Evolutionary conservation across 768 basidiomycete genomes (phyloP).

Genomic region (Cubamyces lactineus): DNA sequence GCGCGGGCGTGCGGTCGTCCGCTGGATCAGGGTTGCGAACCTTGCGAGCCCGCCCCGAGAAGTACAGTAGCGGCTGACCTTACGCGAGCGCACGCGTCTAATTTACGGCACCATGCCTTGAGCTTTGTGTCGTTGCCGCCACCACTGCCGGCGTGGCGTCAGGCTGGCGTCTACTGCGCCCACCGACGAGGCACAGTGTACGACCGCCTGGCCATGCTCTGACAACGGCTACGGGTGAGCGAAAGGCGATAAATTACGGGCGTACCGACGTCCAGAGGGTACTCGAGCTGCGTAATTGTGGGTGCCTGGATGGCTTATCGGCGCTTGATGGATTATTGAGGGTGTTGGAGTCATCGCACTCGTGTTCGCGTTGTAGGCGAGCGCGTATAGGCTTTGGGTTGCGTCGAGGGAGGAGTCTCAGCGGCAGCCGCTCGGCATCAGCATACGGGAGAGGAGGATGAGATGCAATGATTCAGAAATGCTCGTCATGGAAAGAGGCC

Average conservation of each 20-base stretch:
- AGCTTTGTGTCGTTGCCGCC: conserved; percentile 30
- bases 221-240: neutral
- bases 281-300: conserved; percentile 7
- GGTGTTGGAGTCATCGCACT: conserved; percentile 16
- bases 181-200: neutral
- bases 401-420: neutral
- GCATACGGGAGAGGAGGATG: neutral
- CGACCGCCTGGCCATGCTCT: neutral
- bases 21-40: neutral
- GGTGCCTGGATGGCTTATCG: conserved; percentile 14
- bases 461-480: neutral
- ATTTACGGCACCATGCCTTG: conserved; percentile 29
- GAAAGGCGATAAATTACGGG: neutral
- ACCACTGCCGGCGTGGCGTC: conserved; percentile 23
- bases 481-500: conserved; percentile 8
- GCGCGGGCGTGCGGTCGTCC: neutral
- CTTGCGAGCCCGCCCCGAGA: too few species aligned
- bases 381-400: neutral
- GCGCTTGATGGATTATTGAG: conserved; percentile 7
- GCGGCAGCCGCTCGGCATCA: neutral
- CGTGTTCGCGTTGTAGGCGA: neutral
- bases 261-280: conserved; percentile 4
- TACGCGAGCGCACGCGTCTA: conserved; percentile 12
- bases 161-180: conserved; percentile 8
- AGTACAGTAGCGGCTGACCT: too few species aligned